These are phyloP conservation scores for Plasmodium coatneyi DNA, from an alignment of 169 alveolate genomes.

Conservation along the genomic window DNA sequence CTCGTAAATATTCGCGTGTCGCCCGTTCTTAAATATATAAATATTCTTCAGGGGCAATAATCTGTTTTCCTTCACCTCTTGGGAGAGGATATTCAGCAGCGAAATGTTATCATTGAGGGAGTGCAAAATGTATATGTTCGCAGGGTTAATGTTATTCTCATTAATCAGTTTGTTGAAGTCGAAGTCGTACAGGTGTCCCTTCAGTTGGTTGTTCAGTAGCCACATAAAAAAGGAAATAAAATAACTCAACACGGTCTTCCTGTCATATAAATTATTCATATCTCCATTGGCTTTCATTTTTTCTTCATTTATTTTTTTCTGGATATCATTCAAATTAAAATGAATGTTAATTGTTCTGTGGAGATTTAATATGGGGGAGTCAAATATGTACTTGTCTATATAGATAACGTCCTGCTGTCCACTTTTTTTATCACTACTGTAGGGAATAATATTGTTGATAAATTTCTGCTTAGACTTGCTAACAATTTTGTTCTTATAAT, in stretches of 20 bases:
- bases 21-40: conserved; percentile 67
- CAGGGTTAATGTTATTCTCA: conserved; percentile 64
- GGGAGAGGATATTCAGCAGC: conserved; percentile 26
- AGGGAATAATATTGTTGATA: conserved; percentile 57
- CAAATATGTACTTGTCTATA: conserved; percentile 67
- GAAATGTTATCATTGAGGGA: conserved; percentile 60
- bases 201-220: conserved; percentile 66
- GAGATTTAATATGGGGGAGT: conserved; percentile 67
- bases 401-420: conserved; percentile 17
- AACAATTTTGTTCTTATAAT: conserved; percentile 56
- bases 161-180: conserved; percentile 45
- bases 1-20: conserved; percentile 61
- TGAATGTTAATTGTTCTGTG: conserved; percentile 63
- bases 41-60: conserved; percentile 38
- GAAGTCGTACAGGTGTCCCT: conserved; percentile 66
- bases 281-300: conserved; percentile 1
- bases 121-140: conserved; percentile 61
- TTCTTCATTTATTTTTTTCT: conserved; percentile 55
- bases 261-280: conserved; percentile 43
- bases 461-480: conserved; percentile 66
- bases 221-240: conserved; percentile 68
- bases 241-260: conserved; percentile 14
- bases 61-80: conserved; percentile 51
- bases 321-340: conserved; percentile 40
- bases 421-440: conserved; percentile 20